Evolutionary conservation across 495 filamentous ascomycete species (phyloP), one percentile per base, ranked within the genome.

Genomic region (Venustampulla echinocandica): DNA sequence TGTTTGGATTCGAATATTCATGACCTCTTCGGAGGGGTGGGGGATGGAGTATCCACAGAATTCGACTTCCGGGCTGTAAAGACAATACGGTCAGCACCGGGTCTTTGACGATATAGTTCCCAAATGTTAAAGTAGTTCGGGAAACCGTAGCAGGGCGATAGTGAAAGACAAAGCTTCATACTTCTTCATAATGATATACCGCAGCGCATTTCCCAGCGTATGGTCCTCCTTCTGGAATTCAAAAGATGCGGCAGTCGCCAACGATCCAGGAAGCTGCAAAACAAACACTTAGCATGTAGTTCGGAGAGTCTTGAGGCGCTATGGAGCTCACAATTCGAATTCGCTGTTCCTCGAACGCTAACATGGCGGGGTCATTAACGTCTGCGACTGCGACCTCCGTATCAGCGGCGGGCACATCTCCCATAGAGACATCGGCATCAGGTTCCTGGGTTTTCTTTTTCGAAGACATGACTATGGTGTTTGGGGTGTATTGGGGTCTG

Each of bases 101-200:
- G 27, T 32, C 35, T 11, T 36, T 39, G 5, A 37, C n/a, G 37
- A 19, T 44, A 44, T 7, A n/a, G n/a, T n/a, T n/a, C n/a, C n/a
- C n/a, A n/a, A n/a, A n/a, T n/a, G n/a, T n/a, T n/a, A n/a, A n/a
- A n/a, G n/a, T n/a, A n/a, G n/a, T n/a, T n/a, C n/a, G n/a, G n/a
- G n/a, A n/a, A n/a, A n/a, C n/a, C n/a, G n/a, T n/a, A n/a, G n/a
- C n/a, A n/a, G n/a, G n/a, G n/a, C n/a, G n/a, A n/a, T n/a, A n/a
- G n/a, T n/a, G n/a, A n/a, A n/a, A n/a, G 25, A 30, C 45, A 18
- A 24, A 14, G 27, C 10, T 40, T 14, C 75, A 46, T 68, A 95
- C 92, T 98, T 98, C 69, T 95, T 96, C 89, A 95, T 96, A 55
- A 97, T 95, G 50, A 95, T 82, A 61, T 84, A 96, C 52, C 92